Base-by-base conservation (phyloP, 257 asterid species). In the Plantago ovata region DNA sequence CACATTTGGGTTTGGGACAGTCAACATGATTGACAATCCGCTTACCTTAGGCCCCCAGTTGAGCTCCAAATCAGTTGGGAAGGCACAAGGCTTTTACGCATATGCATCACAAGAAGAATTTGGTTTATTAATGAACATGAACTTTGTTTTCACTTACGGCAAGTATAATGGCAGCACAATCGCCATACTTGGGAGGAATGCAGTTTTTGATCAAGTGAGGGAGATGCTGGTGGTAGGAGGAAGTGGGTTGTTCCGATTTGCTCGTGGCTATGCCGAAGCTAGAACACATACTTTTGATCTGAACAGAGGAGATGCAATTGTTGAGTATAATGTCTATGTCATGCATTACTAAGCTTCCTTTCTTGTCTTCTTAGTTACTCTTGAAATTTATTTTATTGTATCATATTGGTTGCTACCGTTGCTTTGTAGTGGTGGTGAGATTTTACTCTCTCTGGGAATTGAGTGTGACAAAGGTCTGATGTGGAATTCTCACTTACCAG, bases 151-250 rank as follows among this genome's bases (percentile, higher is more conserved):
- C 68, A 43, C 40, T 0, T 18, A 50, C 3, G 91, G 91, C 0
- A 80, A 83, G 70, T 83, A 77, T 32, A 83, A 83, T 0, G 87
- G 85, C 0, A 83, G 87, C 74, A 67, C 87, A 11, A 71, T 83
- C 64, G 42, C 78, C 4, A 68, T 86, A 28, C 1, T 77, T 0
- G 95, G 89, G 52, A 74, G 93, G 66, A 86, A 86, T 6, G 47
- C 86, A 10, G 75, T 56, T 8, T 9, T 79, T 1, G 18, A 62
- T 22, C 38, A 63, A 13, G 79, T 79, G 38, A 45, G 92, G 49
- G 89, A 86, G 53, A 81, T 86, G 95, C 75, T 89, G 10, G 83
- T 86, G 59, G 58, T 79, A 6, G 95, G 95, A 5, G 95, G 95
- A 13, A 75, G 79, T 32, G 85, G 89, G 75, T 81, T 86, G 67